Base-by-base conservation (phyloP, 163 green algal genomes). In the Coccomyxa subellipsoidea region DNA sequence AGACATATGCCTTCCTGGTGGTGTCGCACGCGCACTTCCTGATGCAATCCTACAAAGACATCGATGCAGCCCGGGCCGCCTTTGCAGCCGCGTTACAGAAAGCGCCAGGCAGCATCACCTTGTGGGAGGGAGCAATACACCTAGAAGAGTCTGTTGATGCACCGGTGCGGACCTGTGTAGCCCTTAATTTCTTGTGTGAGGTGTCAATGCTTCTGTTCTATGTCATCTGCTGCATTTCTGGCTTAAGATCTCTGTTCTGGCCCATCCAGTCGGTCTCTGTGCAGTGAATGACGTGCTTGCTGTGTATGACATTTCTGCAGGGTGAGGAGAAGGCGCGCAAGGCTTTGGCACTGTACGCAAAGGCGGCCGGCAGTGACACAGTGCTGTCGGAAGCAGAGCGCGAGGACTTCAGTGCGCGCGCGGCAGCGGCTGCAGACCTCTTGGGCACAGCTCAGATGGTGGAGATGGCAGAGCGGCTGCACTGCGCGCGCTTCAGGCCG, bases 21-120 rank as follows among this genome's bases (percentile, higher is more conserved):
- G 81, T 97, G 72, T 87, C 94, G 69, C 94, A 94, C 73, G 90
- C 91, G 6, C 86, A 90, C 79, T 95, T 95, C 77, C 54, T 95
- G 78, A 40, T 81, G 34, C 53, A 82, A 59, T 84, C 53, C 1
- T 85, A 47, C 36, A 38, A 71, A 7, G 83, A 92, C 77, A 31
- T 83, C 18, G 70, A 59, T 5, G 83, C 37, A 21, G 90, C 86
- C 10, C 82, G 92, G 12, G 54, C 77, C 39, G 82, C 92, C 23
- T 82, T 91, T 73, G 75, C 80, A 34, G 54, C 82, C 7, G 90
- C 86, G 2, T 47, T 95, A 35, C 78, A 80, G 25, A 76, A 84
- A 7, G 47, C 34, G 6, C 86, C 90, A 15, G 69, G 39, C 69
- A 85, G 83, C n/a, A 77, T 85, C 18, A 76, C 53, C 18, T 77